Base-by-base conservation (phyloP, 768 basidiomycete species). In the Fistulinella prunicolor region DNA sequence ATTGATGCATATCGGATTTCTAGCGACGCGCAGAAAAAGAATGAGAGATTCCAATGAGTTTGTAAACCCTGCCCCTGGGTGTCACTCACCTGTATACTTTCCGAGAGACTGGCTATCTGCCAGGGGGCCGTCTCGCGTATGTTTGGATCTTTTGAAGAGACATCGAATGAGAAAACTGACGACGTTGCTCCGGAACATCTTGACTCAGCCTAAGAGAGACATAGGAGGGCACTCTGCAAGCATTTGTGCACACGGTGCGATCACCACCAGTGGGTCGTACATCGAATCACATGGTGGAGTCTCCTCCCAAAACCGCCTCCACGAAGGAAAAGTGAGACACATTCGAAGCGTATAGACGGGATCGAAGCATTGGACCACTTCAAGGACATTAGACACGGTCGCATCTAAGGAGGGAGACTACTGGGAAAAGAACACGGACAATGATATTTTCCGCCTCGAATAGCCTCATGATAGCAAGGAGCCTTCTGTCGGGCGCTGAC, bases 211-310 rank as follows among this genome's bases (percentile, higher is more conserved):
- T 71, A 86, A 68, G 0, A 82, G 77, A 0, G 81, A 80, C 1
- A 74, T 64, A 1, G 82, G 85, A 14, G 67, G 74, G 42, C 73
- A 74, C 28, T 86, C 81, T 2, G 70, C 68, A n/a, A 94, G 69
- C 63, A 82, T 78, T 42, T 83, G 77, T 4, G 78, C 75, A 30
- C 85, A 79, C n/a, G 93, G 69, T 3, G 82, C 69, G 28, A 87
- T 66, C 13, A 91, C 59, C 65, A 94, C 90, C 1, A 84, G 61
- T 8, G 94, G 92, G 60, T 97, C 94, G 58, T 94, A 96, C 28
- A 85, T 62, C 10, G 67, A 70, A 10, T 60, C 62, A 16, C 78
- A 74, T 21, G 68, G 63, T 0, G 44, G 37, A 0, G 55, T 53
- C 32, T 74, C 66, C 38, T 75, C 71, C 9, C 70, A 72, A 7